Evolutionary conservation across 768 basidiomycete species (phyloP).

Genomic region (Suillus subaureus): DNA sequence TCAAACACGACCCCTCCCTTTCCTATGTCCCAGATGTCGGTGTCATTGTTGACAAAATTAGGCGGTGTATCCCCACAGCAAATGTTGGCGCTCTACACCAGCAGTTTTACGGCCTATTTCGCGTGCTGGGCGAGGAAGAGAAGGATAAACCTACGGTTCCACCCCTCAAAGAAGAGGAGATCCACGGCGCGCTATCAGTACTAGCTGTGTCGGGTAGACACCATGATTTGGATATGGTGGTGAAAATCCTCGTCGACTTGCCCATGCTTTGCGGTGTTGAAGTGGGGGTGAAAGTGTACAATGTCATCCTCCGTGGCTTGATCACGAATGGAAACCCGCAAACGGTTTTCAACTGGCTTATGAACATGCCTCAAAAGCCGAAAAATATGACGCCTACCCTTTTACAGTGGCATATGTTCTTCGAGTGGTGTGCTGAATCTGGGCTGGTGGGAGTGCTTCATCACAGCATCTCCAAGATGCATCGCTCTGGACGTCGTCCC

Average conservation of each 20-base stretch:
- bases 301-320: constrained; percentile 51
- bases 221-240: constrained; percentile 55
- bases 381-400: constrained; percentile 48
- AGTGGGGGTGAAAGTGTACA: constrained; percentile 50
- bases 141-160: background rate
- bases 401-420: constrained; percentile 57
- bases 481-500: constrained; percentile 42
- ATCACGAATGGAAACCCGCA: constrained; percentile 44
- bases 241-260: constrained; percentile 54
- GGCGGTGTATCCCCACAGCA: background rate
- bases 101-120: constrained; percentile 2
- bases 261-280: constrained; percentile 46
- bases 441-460: constrained; percentile 30
- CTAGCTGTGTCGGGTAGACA: constrained; percentile 55
- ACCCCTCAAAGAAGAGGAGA: constrained; percentile 27
- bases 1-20: constrained; percentile 2
- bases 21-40: background rate
- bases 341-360: constrained; percentile 52
- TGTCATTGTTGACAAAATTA: constrained; percentile 7
- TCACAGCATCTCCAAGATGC: constrained; percentile 39
- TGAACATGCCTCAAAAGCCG: constrained; percentile 52
- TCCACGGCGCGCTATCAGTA: constrained; percentile 42
- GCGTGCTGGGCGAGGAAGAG: background rate
- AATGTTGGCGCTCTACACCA: constrained; percentile 7
- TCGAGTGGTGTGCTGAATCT: constrained; percentile 40